Conservation (phyloP, 2,329 filamentous ascomycete species). For the Claviceps arundinis region DNA sequence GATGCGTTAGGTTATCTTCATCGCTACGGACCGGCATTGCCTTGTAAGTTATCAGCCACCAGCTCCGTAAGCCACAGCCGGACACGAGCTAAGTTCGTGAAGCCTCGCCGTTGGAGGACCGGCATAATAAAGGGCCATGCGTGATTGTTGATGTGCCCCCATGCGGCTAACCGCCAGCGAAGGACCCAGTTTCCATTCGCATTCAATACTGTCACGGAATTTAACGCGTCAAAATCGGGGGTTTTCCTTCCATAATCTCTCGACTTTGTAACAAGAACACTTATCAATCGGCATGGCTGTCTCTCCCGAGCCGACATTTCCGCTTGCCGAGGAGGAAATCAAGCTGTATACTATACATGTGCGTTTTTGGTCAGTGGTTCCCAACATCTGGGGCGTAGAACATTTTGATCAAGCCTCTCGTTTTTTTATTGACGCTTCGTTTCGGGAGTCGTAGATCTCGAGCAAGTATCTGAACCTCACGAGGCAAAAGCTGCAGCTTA, state of each 20-base stretch:
- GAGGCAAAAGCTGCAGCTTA: slow-evolving; percentile 52
- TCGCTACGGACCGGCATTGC: no score
- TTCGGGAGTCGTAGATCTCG: slow-evolving; percentile 36
- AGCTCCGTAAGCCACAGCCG: background rate
- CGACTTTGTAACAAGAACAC: background rate
- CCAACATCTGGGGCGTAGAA: no score
- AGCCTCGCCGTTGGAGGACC: no score
- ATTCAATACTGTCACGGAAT: no score
- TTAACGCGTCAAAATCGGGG: background rate
- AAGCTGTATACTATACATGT: slow-evolving; percentile 46
- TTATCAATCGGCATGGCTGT: background rate
- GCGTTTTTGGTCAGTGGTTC: slow-evolving; percentile 15
- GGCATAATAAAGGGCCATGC: no score
- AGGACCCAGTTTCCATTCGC: no score
- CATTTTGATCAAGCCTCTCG: no score
- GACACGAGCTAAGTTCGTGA: background rate
- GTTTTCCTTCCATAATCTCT: background rate
- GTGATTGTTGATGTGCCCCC: no score
- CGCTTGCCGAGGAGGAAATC: slow-evolving; percentile 26
- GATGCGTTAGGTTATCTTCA: background rate
- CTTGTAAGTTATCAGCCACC: no score
- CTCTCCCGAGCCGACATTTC: slow-evolving; percentile 10
- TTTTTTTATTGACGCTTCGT: background rate
- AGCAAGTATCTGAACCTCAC: slow-evolving; percentile 55
- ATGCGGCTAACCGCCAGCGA: no score